phyloP scores from a whole-genome alignment of 2,329 filamentous ascomycete genomes.

The Cercospora sp. region DNA sequence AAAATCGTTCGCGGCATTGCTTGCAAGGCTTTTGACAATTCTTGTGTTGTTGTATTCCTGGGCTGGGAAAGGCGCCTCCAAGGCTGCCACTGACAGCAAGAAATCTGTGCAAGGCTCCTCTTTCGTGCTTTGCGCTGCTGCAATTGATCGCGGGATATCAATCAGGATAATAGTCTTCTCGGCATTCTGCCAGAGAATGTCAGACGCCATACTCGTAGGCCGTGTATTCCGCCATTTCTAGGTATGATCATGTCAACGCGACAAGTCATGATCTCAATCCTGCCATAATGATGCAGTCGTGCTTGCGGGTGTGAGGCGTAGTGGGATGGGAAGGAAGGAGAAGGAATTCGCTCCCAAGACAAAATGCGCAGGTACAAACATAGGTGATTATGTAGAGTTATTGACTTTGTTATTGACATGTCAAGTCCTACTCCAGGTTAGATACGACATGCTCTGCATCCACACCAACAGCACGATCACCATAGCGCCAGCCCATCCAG shows the following conservation, averaged over 20 bases:
- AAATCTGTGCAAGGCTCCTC: conserved; percentile 44
- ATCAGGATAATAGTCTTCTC: conserved; percentile 58
- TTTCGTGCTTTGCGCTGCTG: conserved; percentile 61
- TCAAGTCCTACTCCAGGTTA: not conserved
- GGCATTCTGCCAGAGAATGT: conserved; percentile 56
- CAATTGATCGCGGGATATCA: conserved; percentile 70
- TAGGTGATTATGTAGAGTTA: not conserved
- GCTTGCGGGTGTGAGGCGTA: not conserved
- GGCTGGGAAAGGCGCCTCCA: conserved; percentile 49
- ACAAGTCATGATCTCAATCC: no score
- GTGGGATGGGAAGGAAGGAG: no score
- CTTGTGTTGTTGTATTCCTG: conserved; percentile 56
- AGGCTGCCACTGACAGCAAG: conserved; percentile 50
- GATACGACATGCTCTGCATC: not conserved
- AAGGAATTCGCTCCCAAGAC: no score
- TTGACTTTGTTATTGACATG: not conserved
- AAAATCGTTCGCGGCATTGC: conserved; percentile 35
- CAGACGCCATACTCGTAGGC: no score
- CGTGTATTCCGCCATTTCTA: no score
- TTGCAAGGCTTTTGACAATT: conserved; percentile 47
- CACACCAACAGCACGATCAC: not conserved
- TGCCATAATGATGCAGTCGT: no score
- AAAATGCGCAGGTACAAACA: not conserved
- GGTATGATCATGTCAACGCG: no score
- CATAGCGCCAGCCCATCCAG: not conserved